Evolutionary conservation across 305 asterid genomes (phyloP).

Genomic region (Fraxinus velutina): DNA sequence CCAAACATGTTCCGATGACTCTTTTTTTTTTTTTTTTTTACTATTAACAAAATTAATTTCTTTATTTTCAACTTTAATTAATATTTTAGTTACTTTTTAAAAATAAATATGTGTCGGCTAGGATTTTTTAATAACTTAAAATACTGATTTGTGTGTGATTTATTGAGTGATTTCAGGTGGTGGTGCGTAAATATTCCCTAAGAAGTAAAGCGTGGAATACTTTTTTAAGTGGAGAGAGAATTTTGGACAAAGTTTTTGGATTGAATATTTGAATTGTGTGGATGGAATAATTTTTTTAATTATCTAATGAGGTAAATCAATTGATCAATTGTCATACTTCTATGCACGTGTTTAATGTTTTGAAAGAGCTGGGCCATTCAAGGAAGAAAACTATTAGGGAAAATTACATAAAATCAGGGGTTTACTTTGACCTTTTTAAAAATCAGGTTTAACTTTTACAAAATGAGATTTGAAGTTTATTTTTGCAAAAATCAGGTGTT

Average conservation of each 20-base stretch:
- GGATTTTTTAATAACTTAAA: too few relatives aligned
- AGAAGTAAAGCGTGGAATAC: too few relatives aligned
- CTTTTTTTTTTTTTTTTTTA: too few relatives aligned
- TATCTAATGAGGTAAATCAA: not conserved
- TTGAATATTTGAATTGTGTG: not conserved
- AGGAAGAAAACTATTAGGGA: not conserved
- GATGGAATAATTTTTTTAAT: not conserved
- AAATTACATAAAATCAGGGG: too few relatives aligned
- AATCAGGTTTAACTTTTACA: too few relatives aligned
- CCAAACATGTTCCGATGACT: not conserved
- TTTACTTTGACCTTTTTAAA: too few relatives aligned
- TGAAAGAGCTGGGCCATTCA: not conserved
- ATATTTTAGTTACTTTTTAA: too few relatives aligned
- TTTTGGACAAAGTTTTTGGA: not conserved
- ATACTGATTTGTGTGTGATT: not conserved
- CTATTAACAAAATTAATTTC: not conserved
- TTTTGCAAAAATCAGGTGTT: too few relatives aligned
- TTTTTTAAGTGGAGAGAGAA: too few relatives aligned
- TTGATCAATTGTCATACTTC: not conserved
- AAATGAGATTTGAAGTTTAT: too few relatives aligned
- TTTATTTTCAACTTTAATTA: too few relatives aligned
- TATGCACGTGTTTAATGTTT: not conserved
- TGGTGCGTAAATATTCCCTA: not conserved
- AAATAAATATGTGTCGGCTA: not conserved
- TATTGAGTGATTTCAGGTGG: not conserved